These are phyloP conservation scores for Beauveria pseudobassiana DNA, from an alignment of 2,329 filamentous ascomycete genomes.

Conservation along the genomic window DNA sequence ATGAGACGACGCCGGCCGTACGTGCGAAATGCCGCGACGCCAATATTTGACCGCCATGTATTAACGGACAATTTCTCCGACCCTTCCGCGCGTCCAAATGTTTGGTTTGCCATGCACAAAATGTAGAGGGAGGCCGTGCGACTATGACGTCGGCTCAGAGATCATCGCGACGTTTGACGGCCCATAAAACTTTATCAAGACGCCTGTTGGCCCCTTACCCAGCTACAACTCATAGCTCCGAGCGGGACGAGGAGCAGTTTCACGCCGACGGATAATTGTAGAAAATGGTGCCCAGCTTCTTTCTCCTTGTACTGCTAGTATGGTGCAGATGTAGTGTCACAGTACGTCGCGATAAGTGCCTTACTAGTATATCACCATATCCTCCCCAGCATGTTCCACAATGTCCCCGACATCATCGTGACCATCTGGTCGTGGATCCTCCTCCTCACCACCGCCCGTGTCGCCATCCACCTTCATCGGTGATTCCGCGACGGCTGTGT, in stretches of 20 bases:
- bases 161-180: conserved; percentile 1
- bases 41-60: neutral
- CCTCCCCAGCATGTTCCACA: conserved; percentile 77
- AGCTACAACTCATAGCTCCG: neutral
- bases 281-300: neutral
- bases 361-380: conserved; percentile 79
- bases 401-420: conserved; percentile 70
- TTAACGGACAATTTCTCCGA: neutral
- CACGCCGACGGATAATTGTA: neutral
- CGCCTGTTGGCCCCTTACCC: neutral
- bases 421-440: neutral
- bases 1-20: neutral
- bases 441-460: neutral
- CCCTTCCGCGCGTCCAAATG: neutral
- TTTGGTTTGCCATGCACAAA: neutral
- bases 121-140: neutral
- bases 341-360: neutral
- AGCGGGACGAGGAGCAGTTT: neutral
- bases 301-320: too few relatives aligned
- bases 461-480: neutral
- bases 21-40: neutral
- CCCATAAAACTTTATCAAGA: neutral
- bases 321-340: neutral
- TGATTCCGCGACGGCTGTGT: neutral
- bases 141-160: neutral